Evolutionary conservation across 2,329 filamentous ascomycete species (phyloP).

Genomic region (Fusarium pilosicola): DNA sequence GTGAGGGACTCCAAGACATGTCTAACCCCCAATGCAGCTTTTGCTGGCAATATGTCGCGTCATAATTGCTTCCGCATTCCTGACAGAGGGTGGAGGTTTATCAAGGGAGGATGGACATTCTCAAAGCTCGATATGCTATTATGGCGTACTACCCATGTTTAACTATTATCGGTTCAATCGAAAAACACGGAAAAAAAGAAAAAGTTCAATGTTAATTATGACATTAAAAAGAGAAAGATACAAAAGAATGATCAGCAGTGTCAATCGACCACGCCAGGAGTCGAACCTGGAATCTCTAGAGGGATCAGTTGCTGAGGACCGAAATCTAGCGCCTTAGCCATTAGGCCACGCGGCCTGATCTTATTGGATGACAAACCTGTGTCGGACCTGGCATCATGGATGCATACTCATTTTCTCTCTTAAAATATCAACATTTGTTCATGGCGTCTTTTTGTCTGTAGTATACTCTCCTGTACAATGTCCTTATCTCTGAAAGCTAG

Average conservation of each 20-base stretch:
- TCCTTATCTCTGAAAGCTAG: too few species aligned
- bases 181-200: too few species aligned
- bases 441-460: too few species aligned
- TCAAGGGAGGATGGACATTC: background rate
- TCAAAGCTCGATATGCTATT: too few species aligned
- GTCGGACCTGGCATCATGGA: too few species aligned
- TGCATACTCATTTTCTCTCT: too few species aligned
- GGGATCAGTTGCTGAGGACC: background rate
- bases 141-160: too few species aligned
- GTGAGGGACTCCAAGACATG: background rate
- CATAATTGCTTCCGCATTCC: background rate
- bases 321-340: conserved; percentile 1
- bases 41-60: background rate
- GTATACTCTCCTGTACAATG: too few species aligned
- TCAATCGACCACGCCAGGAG: background rate
- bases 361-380: background rate
- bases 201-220: too few species aligned
- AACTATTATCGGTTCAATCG: too few species aligned
- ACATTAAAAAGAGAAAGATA: too few species aligned
- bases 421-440: too few species aligned
- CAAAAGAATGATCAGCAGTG: background rate
- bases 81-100: background rate
- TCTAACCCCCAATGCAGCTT: rapidly evolving
- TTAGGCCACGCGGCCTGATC: background rate
- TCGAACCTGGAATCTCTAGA: conserved; percentile 31